phyloP scores from a whole-genome alignment of 1,284 basidiomycete genomes.

The Cryptococcus sp. region DNA sequence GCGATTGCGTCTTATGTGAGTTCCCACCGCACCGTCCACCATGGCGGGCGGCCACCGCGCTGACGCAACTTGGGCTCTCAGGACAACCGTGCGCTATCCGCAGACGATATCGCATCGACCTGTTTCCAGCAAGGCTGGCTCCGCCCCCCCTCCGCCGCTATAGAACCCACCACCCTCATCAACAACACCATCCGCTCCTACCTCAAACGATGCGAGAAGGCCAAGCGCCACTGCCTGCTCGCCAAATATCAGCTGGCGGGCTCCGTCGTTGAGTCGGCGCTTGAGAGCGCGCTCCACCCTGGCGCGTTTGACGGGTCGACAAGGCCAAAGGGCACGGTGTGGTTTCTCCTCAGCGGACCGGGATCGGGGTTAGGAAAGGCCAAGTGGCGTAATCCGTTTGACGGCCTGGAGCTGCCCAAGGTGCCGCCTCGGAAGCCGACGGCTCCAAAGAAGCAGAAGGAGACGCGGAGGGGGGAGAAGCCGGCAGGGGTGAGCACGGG shows the following conservation, averaged over 20 bases:
- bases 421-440: conserved; percentile 33
- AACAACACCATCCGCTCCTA: conserved; percentile 45
- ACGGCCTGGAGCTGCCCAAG: conserved; percentile 42
- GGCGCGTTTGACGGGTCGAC: conserved; percentile 29
- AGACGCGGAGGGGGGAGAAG: conserved; percentile 12
- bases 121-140: conserved; percentile 44
- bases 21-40: no score
- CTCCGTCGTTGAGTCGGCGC: conserved; percentile 38
- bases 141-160: conserved; percentile 43
- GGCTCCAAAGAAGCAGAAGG: conserved; percentile 22
- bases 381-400: conserved; percentile 44
- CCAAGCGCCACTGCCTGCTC: conserved; percentile 34
- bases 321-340: conserved; percentile 47
- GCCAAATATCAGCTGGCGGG: conserved; percentile 45
- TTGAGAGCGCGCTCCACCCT: conserved; percentile 45
- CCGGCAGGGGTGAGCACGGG: conserved; percentile 5
- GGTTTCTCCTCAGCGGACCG: conserved; percentile 33
- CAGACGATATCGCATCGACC: conserved; percentile 42
- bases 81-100: conserved; percentile 45
- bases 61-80: conserved; percentile 16
- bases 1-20: conserved; percentile 41
- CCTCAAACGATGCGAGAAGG: conserved; percentile 35
- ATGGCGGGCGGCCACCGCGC: neutral
- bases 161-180: conserved; percentile 39
- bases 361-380: conserved; percentile 32